phyloP scores from a whole-genome alignment of 2,329 filamentous ascomycete genomes.

The Microsporum ferrugineum region DNA sequence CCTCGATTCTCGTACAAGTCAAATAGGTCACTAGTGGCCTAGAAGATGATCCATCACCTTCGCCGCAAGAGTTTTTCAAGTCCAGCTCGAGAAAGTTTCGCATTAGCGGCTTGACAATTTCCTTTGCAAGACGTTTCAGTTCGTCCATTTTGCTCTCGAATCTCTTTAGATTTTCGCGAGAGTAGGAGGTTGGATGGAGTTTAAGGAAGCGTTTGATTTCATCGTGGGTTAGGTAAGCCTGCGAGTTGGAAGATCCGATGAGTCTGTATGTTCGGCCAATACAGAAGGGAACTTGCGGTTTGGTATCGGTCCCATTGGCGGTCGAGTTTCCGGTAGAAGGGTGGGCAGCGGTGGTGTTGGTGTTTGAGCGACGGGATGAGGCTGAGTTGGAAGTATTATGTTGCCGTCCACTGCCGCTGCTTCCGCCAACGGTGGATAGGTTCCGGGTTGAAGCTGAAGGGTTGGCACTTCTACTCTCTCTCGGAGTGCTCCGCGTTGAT shows the following conservation, averaged over 20 bases:
- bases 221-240: conserved; percentile 65
- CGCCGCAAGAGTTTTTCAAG: conserved; percentile 34
- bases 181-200: conserved; percentile 58
- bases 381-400: conserved; percentile 8
- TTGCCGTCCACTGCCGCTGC: conserved; percentile 8
- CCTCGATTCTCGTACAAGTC: conserved; percentile 53
- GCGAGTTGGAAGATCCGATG: conserved; percentile 52
- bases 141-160: conserved; percentile 85
- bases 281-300: conserved; percentile 24
- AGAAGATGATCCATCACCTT: conserved; percentile 24
- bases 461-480: conserved; percentile 4
- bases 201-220: conserved; percentile 88
- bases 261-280: conserved; percentile 64
- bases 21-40: conserved; percentile 43
- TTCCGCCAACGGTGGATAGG: conserved; percentile 13
- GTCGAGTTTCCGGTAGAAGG: conserved; percentile 11
- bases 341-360: conserved; percentile 9
- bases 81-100: conserved; percentile 75
- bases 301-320: conserved; percentile 14
- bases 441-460: not conserved
- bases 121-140: conserved; percentile 70
- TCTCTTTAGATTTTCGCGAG: conserved; percentile 67
- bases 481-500: conserved; percentile 8
- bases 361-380: conserved; percentile 1
- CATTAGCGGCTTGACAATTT: conserved; percentile 76